phyloP scores from a whole-genome alignment of 2,329 filamentous ascomycete species.

The Aspergillus puulaauensis region DNA sequence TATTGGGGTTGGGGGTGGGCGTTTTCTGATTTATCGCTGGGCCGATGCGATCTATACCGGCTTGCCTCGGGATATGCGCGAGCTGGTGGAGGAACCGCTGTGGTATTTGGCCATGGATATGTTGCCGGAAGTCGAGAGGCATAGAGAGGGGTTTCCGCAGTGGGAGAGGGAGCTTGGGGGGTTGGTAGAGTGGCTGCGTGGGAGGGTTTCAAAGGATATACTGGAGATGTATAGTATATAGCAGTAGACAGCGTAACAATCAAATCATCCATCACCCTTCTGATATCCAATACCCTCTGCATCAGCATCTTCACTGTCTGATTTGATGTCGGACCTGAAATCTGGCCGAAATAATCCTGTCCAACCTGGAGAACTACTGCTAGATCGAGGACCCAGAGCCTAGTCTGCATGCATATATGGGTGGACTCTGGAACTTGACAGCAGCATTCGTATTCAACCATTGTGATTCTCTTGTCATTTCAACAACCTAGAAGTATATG shows the following conservation, averaged over 20 bases:
- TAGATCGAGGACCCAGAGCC: no score
- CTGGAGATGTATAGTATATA: neutral
- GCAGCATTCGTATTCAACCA: no score
- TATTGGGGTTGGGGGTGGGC: neutral
- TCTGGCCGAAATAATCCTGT: no score
- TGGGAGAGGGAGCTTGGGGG: neutral
- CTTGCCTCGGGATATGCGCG: constrained; percentile 30
- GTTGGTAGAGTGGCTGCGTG: neutral
- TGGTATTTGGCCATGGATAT: neutral
- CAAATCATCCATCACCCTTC: no score
- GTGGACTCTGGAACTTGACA: no score
- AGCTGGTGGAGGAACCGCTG: constrained; percentile 35
- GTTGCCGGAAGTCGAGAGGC: neutral
- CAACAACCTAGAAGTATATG: no score
- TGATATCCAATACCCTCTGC: no score
- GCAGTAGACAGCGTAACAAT: neutral
- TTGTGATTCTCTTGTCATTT: no score
- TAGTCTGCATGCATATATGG: no score
- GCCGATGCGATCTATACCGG: constrained; percentile 34
- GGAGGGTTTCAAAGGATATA: neutral
- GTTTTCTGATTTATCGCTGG: constrained; percentile 39
- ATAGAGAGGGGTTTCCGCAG: neutral
- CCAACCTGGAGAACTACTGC: no score
- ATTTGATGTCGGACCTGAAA: no score
- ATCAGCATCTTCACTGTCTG: no score